Percentiles rank a stretch among this genome's conserved stretches.
phyloP scores from a whole-genome alignment of 2,329 filamentous ascomycete genomes.

The Nemania sp. region DNA sequence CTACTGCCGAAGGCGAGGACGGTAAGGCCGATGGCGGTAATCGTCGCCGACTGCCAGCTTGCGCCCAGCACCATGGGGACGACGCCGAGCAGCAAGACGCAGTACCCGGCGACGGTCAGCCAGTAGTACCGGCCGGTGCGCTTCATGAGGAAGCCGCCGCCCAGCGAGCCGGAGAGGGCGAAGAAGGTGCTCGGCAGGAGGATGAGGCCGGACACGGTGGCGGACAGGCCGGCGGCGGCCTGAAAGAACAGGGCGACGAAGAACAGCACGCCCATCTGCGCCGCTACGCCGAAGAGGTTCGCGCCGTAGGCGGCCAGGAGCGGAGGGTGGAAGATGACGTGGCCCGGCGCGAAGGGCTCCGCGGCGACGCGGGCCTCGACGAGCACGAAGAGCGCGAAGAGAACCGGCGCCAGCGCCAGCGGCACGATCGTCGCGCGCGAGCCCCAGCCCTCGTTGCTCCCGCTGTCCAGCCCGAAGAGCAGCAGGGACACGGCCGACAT shows the following conservation, averaged over 20 bases:
- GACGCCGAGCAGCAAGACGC: slow-evolving; percentile 57
- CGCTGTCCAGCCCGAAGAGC: slow-evolving; percentile 72
- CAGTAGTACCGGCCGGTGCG: slow-evolving; percentile 73
- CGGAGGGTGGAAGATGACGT: slow-evolving; percentile 69
- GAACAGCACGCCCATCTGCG: slow-evolving; percentile 63
- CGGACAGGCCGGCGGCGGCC: slow-evolving; percentile 66
- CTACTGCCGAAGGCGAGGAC: slow-evolving; percentile 50
- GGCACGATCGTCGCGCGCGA: slow-evolving; percentile 61
- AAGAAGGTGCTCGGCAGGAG: slow-evolving; percentile 69
- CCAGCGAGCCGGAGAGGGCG: slow-evolving; percentile 67
- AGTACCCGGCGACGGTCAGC: slow-evolving; percentile 65
- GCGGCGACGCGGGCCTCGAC: slow-evolving; percentile 70
- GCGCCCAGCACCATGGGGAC: slow-evolving; percentile 60
- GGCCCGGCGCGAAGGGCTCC: slow-evolving; percentile 75
- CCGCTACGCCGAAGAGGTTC: slow-evolving; percentile 73
- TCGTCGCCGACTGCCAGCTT: slow-evolving; percentile 51
- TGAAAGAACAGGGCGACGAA: slow-evolving; percentile 82
- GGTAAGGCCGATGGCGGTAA: slow-evolving; percentile 62
- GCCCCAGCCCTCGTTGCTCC: slow-evolving; percentile 72
- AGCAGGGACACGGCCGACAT: slow-evolving; percentile 67
- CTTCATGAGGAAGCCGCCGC: slow-evolving; percentile 69
- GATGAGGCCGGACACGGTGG: slow-evolving; percentile 66
- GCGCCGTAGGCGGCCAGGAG: slow-evolving; percentile 70
- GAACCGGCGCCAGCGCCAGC: slow-evolving; percentile 57
- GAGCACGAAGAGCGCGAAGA: slow-evolving; percentile 70